A percentile compares a stretch with the other conserved stretches of the same genome.
Conservation (phyloP, 2,329 filamentous ascomycete genomes). For the Ophiostoma sp. region DNA sequence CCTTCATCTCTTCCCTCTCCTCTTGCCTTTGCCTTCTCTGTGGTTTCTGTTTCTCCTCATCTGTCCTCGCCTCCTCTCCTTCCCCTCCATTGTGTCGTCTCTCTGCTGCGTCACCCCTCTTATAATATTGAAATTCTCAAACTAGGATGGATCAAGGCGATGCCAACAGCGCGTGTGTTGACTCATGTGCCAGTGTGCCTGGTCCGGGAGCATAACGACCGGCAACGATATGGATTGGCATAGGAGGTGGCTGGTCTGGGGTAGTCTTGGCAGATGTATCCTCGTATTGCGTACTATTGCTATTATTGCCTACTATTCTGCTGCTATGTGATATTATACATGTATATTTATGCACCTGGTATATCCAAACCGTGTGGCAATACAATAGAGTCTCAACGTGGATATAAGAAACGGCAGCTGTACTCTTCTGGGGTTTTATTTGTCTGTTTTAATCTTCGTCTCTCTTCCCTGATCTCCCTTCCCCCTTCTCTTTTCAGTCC, state of each 20-base stretch:
- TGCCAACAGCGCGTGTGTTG: background rate
- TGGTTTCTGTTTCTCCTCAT: background rate
- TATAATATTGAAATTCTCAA: background rate
- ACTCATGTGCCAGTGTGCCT: background rate
- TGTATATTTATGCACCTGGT: too few species aligned
- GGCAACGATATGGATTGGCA: background rate
- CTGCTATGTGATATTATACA: too few species aligned
- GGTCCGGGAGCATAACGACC: constrained; percentile 2
- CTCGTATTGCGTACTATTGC: background rate
- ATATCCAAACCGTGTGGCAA: too few species aligned
- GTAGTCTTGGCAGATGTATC: background rate
- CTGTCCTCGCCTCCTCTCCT: background rate
- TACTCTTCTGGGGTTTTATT: too few species aligned
- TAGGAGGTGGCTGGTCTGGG: background rate
- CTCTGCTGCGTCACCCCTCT: background rate
- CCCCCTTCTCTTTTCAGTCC: too few species aligned
- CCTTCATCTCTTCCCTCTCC: background rate
- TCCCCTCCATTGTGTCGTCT: too few species aligned
- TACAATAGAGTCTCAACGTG: too few species aligned
- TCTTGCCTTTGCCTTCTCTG: background rate
- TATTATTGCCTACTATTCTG: too few species aligned
- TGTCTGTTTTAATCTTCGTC: too few species aligned
- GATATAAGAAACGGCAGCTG: too few species aligned
- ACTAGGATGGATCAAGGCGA: background rate
- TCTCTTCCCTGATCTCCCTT: too few species aligned